Conservation (phyloP, 2,329 filamentous ascomycete genomes). For the Capronia americana region DNA sequence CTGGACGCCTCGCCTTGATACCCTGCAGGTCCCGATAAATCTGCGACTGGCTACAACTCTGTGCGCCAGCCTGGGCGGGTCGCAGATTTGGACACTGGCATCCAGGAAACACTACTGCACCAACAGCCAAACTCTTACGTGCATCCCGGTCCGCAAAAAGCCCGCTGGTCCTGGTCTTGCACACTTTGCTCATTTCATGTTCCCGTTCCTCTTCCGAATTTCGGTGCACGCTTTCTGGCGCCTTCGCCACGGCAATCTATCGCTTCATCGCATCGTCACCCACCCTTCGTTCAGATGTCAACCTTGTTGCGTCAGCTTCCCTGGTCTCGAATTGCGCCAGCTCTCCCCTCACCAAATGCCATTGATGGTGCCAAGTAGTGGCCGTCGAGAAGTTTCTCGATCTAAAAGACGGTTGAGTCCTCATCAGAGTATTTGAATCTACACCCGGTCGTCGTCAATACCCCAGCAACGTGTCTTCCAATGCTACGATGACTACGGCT, state of each 20-base stretch:
- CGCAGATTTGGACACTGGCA: constrained; percentile 19
- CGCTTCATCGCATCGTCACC: background rate
- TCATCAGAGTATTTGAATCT: background rate
- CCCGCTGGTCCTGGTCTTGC: constrained; percentile 12
- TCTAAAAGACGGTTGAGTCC: constrained; percentile 3
- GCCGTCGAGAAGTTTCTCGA: constrained; percentile 12
- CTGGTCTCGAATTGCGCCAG: constrained; percentile 23
- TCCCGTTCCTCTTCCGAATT: constrained; percentile 24
- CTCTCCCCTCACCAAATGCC: constrained; percentile 18
- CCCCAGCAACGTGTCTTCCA: background rate
- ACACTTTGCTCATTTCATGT: constrained; percentile 12
- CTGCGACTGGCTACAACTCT: constrained; percentile 23
- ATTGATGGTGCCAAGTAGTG: constrained; percentile 20
- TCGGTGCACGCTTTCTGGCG: constrained; percentile 27
- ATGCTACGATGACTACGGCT: constrained; percentile 26
- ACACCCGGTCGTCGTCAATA: background rate
- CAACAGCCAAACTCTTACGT: constrained; percentile 18
- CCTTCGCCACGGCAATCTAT: constrained; percentile 10
- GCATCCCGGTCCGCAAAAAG: constrained; percentile 16
- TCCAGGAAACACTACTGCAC: constrained; percentile 21
- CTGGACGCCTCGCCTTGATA: constrained; percentile 8
- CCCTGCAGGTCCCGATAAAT: constrained; percentile 21
- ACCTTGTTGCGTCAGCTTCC: constrained; percentile 21
- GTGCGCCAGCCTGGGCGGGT: constrained; percentile 22
- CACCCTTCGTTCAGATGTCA: constrained; percentile 7